Evolutionary conservation across 331 rosid genomes (phyloP), one percentile per base, ranked within the genome.

Genomic region (Phaseolus coccineus): DNA sequence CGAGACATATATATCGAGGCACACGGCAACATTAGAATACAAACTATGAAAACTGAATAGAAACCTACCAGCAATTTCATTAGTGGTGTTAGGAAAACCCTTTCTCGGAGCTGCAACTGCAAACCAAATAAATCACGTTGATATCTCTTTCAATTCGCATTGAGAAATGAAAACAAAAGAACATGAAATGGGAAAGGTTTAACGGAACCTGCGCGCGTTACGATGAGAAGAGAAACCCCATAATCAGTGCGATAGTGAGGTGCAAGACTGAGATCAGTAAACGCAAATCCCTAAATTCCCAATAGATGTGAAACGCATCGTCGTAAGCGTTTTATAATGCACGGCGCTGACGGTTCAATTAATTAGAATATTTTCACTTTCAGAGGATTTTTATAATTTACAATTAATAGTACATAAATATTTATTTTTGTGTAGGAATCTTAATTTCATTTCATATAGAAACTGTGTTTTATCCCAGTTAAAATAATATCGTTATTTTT

Each of bases 211-310:
- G 39, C 53, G 72, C 12, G 8, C 73, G 40, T 33, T 28, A 40
- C 57, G 68, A 66, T 14, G 56, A 52, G 74, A 70, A 63, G 58
- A 76, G 37, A 46, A 75, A 28, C 30, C 69, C 69, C 14, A 61
- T 16, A 55, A 27, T 3, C 81, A 16, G 19, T 7, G 10, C 53
- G 25, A 15, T 14, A 30, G 24, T 62, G 46, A 33, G 12, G 44
- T 61, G 24, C 16, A 31, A 31, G 44, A 77, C 27, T 76, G 69
- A 48, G 78, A 63, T 48, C 8, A 65, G 69, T 25, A 19, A 73
- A 65, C 62, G 22, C 83, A 44, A 78, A 83, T 83, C 86, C 83
- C 86, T 83, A 77, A 83, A 65, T 72, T 72, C 80, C 69, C 79
- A 68, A 59, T 11, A 9, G 16, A 24, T 24, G 25, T 65, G 16